Evolutionary conservation across 495 filamentous ascomycete genomes (phyloP).

Genomic region (Collariella sp.): DNA sequence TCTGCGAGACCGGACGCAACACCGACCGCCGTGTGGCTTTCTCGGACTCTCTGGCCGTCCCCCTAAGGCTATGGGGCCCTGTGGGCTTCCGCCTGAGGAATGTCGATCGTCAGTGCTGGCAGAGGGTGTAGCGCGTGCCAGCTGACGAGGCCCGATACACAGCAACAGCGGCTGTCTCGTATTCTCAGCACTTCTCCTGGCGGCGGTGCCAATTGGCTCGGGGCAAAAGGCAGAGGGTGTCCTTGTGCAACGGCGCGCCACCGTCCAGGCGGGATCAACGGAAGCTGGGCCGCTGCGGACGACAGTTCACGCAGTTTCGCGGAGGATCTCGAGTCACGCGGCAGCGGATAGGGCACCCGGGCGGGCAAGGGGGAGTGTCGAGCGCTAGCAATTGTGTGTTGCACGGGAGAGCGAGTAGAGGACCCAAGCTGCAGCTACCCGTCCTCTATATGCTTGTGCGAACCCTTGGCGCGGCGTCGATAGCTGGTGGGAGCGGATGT

Average conservation of each 20-base stretch:
- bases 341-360: conserved; percentile 39
- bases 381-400: conserved; percentile 18
- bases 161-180: conserved; percentile 28
- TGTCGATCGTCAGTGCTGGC: conserved; percentile 20
- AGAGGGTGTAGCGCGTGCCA: conserved; percentile 12
- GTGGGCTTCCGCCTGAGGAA: conserved; percentile 27
- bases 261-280: conserved; percentile 28
- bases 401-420: conserved; percentile 24
- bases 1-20: conserved; percentile 16
- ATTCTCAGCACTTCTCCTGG: conserved; percentile 19
- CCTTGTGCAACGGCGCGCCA: conserved; percentile 37
- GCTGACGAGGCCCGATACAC: conserved; percentile 31
- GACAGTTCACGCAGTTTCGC: conserved; percentile 13
- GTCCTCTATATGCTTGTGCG: conserved; percentile 24
- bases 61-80: conserved; percentile 5
- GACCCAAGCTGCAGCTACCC: conserved; percentile 29
- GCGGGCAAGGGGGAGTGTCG: conserved; percentile 12
- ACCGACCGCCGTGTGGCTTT: conserved; percentile 13
- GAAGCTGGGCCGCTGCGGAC: conserved; percentile 27
- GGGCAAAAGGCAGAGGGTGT: conserved; percentile 35
- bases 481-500: conserved; percentile 4
- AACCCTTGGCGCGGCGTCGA: conserved; percentile 23
- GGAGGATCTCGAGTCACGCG: conserved; percentile 33
- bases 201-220: conserved; percentile 35
- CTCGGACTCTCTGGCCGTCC: background rate